phyloP scores from a whole-genome alignment of 2,329 filamentous ascomycete genomes.

The Calonectria ilicicola region DNA sequence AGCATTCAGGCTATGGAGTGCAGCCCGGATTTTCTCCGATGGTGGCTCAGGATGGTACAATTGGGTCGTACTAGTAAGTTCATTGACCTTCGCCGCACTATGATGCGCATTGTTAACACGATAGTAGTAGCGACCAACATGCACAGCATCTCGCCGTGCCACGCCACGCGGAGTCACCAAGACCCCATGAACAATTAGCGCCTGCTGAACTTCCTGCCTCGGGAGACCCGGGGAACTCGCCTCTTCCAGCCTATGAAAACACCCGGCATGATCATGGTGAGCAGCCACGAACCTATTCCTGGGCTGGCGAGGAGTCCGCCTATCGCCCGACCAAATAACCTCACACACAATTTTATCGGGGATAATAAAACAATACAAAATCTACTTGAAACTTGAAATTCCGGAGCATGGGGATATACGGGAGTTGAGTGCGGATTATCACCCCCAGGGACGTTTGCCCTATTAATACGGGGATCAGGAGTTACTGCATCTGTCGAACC shows the following conservation, averaged over 20 bases:
- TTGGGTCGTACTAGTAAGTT: conserved; percentile 45
- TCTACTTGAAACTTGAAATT: not conserved
- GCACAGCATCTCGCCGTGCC: conserved; percentile 30
- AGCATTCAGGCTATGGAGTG: conserved; percentile 36
- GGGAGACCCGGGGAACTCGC: conserved; percentile 45
- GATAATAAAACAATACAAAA: not conserved
- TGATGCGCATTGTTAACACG: conserved; percentile 8
- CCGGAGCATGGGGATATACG: conserved; percentile 1
- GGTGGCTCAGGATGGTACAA: conserved; percentile 36
- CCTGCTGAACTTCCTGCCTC: conserved; percentile 52
- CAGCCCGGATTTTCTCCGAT: conserved; percentile 29
- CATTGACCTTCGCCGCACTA: not conserved
- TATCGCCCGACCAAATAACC: conserved; percentile 40
- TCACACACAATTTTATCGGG: too few relatives aligned
- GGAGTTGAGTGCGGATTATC: not conserved
- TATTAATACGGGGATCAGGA: not conserved
- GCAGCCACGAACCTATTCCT: conserved; percentile 43
- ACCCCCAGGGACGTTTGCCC: not conserved
- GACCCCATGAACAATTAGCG: conserved; percentile 31
- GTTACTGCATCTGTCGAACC: not conserved
- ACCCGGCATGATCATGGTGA: not conserved
- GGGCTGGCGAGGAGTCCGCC: conserved; percentile 44
- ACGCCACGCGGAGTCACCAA: conserved; percentile 32
- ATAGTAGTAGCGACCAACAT: conserved; percentile 26
- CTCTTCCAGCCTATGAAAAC: conserved; percentile 48